Evolutionary conservation across 169 alveolate genomes (phyloP).

Genomic region (Babesia bigemina): DNA sequence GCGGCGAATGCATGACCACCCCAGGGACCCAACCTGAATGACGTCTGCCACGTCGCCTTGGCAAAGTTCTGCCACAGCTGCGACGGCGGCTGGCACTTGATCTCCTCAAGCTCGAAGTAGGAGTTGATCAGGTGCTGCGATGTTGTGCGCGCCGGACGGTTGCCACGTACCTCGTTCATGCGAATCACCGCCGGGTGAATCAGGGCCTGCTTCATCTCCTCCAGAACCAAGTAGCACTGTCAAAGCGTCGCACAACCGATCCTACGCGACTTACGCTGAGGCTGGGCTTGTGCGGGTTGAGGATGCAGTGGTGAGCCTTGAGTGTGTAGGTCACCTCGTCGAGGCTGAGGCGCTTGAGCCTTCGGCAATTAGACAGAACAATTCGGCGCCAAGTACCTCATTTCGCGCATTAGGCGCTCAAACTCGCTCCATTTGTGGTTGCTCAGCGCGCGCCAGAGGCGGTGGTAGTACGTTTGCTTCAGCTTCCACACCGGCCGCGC

Average conservation of each 20-base stretch:
- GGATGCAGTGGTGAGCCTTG: constrained; percentile 72
- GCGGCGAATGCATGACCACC: background rate
- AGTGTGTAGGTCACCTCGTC: constrained; percentile 84
- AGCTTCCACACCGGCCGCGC: constrained; percentile 52
- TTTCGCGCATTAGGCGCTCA: constrained; percentile 45
- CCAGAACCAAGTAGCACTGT: constrained; percentile 80
- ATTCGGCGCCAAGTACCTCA: constrained; percentile 35
- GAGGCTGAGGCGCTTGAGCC: constrained; percentile 69
- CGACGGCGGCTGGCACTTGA: constrained; percentile 77
- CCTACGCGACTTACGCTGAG: constrained; percentile 61
- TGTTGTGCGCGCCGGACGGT: too few relatives aligned
- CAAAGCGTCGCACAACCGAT: background rate
- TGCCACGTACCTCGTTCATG: constrained; percentile 69
- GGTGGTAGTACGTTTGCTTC: constrained; percentile 68
- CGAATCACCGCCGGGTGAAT: constrained; percentile 82
- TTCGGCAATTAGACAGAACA: constrained; percentile 30
- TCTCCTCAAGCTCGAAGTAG: constrained; percentile 76
- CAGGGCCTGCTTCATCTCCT: constrained; percentile 82
- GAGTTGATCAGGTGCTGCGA: constrained; percentile 74
- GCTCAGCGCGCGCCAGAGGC: constrained; percentile 56
- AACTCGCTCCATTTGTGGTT: constrained; percentile 51
- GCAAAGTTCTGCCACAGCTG: constrained; percentile 75
- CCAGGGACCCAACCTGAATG: constrained; percentile 34
- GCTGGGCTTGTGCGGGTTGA: constrained; percentile 71
- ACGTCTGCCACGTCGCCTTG: constrained; percentile 73